Evolutionary conservation across 768 basidiomycete genomes (phyloP), one percentile per base, ranked within the genome.

Genomic region (button mushroom (Agaricus bisporus)): DNA sequence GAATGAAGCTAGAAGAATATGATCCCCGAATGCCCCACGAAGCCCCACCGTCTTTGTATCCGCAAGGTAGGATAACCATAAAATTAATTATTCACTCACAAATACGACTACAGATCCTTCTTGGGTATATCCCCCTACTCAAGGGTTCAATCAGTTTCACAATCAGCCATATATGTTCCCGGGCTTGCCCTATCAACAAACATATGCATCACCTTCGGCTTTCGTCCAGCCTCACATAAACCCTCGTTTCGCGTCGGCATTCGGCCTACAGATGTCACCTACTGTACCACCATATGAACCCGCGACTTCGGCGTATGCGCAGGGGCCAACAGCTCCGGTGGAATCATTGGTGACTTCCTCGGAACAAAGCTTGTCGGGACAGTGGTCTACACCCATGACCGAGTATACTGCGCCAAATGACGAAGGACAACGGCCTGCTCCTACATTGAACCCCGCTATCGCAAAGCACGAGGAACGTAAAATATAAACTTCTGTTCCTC

Each of bases 161-260:
- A 39, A 39, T 17, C 53, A 54, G 32, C 11, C 47, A 10, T 43
- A 54, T n/a, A 43, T 48, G 53, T 48, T 48, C 26, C 47, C 53
- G 9, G 32, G 29, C 36, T 14, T 38, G 26, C 10, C 49, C 20
- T 51, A 51, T 51, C 43, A 52, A 6, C 18, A 12, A 25, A 17
- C 50, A 41, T 41, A 41, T 20, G 44, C 20, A 7, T 38, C 42
- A 20, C 39, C 46, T 18, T 35, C 46, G 39, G 48, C 47, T 63
- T 73, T 62, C 41, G 73, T 89, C n/a, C 86, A 89, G 58, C 89
- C 89, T 5, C 89, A 91, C 61, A 91, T 91, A 55, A 91, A 91
- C 60, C 89, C 89, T 8, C 77, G 83, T 10, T 91, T 91, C 66
- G 86, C 87, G 12, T 77, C 80, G 29, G 70, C 70, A 26, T 86